These are phyloP conservation scores for Iodosphaeria phyllophila DNA, from an alignment of 2,329 filamentous ascomycete species.

Conservation along the genomic window DNA sequence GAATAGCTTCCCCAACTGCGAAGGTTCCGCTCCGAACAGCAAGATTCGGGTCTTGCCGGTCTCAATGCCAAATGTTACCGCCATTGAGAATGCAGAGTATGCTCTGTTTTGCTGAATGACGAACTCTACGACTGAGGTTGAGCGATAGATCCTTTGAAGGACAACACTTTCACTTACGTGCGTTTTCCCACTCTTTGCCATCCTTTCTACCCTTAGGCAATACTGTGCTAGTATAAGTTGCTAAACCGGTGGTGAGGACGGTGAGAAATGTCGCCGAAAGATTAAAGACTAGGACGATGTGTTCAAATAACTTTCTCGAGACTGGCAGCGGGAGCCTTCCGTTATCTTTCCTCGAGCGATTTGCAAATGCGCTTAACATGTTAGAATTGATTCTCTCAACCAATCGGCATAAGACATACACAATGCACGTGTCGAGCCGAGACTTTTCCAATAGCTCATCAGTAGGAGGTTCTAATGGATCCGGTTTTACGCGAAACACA, in stretches of 20 bases:
- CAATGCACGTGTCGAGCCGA: neutral
- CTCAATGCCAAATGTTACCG: neutral
- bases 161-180: neutral
- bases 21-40: conserved; percentile 1
- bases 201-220: neutral
- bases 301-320: neutral
- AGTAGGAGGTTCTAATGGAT: no score
- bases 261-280: conserved; percentile 1
- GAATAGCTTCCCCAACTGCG: neutral
- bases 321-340: conserved; percentile 1
- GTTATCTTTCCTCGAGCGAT: neutral
- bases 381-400: neutral
- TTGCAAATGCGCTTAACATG: conserved; percentile 1
- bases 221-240: neutral
- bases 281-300: neutral
- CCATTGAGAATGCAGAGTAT: conserved; percentile 1
- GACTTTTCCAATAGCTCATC: neutral
- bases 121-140: neutral
- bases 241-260: neutral
- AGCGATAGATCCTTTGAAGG: neutral
- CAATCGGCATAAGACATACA: neutral
- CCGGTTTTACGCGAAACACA: no score
- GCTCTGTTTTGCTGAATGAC: conserved; percentile 1
- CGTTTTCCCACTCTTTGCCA: neutral
- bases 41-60: neutral